These are phyloP conservation scores for Yamadazyma mexicana DNA, from an alignment of 1,139 yeast species.

Conservation along the genomic window DNA sequence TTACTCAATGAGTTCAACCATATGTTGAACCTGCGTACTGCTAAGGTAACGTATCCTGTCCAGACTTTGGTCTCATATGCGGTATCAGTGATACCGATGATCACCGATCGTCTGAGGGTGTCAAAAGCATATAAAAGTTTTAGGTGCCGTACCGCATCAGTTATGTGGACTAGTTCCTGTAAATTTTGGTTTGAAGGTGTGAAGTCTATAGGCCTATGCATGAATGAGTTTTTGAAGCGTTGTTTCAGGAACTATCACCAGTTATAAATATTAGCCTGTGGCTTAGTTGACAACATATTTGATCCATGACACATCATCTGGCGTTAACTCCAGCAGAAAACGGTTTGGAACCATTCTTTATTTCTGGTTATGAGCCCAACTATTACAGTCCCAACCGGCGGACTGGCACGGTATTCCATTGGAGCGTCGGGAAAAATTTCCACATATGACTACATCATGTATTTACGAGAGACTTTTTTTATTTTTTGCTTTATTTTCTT, in stretches of 20 bases:
- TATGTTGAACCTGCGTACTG: slow-evolving; percentile 1
- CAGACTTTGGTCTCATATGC: background rate
- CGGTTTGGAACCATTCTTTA: too few species aligned
- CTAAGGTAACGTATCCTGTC: slow-evolving; percentile 2
- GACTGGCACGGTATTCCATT: background rate
- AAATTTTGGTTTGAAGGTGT: background rate
- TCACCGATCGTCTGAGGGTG: background rate
- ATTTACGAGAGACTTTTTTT: background rate
- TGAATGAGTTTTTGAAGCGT: too few species aligned
- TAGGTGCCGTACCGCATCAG: background rate
- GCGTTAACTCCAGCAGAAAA: too few species aligned
- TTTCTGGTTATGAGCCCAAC: too few species aligned
- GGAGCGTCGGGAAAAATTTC: too few species aligned
- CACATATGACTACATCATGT: background rate
- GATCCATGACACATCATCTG: background rate
- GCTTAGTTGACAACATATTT: background rate
- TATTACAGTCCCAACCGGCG: too few species aligned
- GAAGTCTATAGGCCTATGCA: background rate
- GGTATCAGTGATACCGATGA: background rate
- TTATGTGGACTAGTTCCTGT: background rate
- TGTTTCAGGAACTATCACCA: too few species aligned
- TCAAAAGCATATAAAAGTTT: slow-evolving; percentile 1
- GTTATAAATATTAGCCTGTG: background rate
- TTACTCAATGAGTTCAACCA: slow-evolving; percentile 1
- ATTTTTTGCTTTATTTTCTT: too few species aligned